Evolutionary conservation across 768 basidiomycete genomes (phyloP).

Genomic region (Pulveroboletus sp.): DNA sequence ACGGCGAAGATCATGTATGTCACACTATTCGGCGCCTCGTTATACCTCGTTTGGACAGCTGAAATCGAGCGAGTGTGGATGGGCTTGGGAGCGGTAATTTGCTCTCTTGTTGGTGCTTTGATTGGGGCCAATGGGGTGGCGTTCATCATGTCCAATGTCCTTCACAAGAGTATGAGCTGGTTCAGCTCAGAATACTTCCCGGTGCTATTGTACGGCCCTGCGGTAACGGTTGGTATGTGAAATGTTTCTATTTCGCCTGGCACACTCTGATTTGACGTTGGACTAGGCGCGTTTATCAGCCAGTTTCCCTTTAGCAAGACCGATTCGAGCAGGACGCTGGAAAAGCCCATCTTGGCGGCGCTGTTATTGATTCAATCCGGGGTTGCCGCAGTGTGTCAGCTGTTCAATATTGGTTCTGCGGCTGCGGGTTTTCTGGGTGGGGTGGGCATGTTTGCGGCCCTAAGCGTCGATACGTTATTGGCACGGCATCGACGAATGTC

Average conservation of each 20-base stretch:
- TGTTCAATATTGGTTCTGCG: slow-evolving; percentile 70
- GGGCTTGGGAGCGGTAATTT: slow-evolving; percentile 47
- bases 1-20: slow-evolving; percentile 67
- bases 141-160: slow-evolving; percentile 54
- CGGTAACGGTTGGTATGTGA: slow-evolving; percentile 64
- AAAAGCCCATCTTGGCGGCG: slow-evolving; percentile 60
- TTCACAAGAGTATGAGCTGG: slow-evolving; percentile 82
- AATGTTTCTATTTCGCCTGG: neutral
- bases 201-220: slow-evolving; percentile 70
- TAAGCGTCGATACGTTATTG: slow-evolving; percentile 52
- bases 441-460: slow-evolving; percentile 51
- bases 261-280: neutral
- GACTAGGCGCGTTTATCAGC: slow-evolving; percentile 57
- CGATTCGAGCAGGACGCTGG: slow-evolving; percentile 36
- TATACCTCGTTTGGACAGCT: slow-evolving; percentile 40
- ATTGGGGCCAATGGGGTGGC: slow-evolving; percentile 71
- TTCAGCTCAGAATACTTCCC: slow-evolving; percentile 68
- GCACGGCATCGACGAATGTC: slow-evolving; percentile 21
- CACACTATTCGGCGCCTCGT: slow-evolving; percentile 44
- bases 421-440: slow-evolving; percentile 68
- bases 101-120: slow-evolving; percentile 55
- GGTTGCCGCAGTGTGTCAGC: slow-evolving; percentile 58
- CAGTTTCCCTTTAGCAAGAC: slow-evolving; percentile 51
- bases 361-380: slow-evolving; percentile 59
- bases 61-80: slow-evolving; percentile 31